These are phyloP conservation scores for Cyclospora cayetanensis DNA, from an alignment of 169 alveolate species.

Conservation along the genomic window DNA sequence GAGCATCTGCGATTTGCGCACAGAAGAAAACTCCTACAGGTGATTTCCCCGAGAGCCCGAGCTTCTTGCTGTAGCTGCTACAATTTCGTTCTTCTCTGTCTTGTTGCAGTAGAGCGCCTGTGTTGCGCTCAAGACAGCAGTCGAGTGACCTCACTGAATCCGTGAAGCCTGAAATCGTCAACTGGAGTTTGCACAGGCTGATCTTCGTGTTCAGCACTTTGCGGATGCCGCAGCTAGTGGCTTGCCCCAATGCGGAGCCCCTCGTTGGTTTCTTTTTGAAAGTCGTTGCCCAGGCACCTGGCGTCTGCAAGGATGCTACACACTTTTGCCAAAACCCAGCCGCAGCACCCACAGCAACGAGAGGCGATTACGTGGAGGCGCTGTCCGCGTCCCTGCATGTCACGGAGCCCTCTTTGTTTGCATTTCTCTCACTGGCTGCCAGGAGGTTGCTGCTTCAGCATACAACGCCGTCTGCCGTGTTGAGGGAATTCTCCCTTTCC, in stretches of 20 bases:
- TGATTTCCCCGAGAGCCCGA: no score
- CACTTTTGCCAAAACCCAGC: no score
- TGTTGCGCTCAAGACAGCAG: no score
- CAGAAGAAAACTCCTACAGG: neutral
- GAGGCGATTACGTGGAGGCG: neutral
- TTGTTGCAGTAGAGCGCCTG: no score
- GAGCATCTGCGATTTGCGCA: neutral
- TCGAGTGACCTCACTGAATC: no score
- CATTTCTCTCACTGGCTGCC: neutral
- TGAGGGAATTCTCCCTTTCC: no score
- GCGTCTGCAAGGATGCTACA: neutral
- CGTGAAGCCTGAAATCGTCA: no score
- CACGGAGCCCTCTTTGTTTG: neutral
- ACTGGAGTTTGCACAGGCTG: no score
- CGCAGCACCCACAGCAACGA: neutral
- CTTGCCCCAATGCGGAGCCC: neutral
- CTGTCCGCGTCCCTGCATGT: neutral
- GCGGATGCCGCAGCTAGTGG: neutral
- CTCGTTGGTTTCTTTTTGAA: neutral
- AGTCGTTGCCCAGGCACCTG: neutral
- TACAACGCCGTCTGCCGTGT: neutral
- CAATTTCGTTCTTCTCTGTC: no score
- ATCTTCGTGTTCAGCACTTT: no score
- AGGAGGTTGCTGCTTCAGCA: neutral
- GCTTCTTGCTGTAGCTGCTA: neutral